Evolutionary conservation across 2,329 filamentous ascomycete species (phyloP).

Genomic region (Alternaria arbusti): DNA sequence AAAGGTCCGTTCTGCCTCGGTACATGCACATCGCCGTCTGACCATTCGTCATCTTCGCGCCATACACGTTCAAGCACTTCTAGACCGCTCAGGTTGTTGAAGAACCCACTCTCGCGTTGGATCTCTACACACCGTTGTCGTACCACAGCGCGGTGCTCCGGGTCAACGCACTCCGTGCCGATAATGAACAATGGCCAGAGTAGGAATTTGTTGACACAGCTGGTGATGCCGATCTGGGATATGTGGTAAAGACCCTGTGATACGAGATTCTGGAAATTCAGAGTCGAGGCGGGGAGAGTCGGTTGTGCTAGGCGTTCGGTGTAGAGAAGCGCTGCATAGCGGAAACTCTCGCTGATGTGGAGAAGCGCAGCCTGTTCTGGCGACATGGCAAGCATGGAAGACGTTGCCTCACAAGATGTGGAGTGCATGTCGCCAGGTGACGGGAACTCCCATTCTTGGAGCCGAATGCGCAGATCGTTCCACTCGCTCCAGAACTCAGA

Average conservation of each 20-base stretch:
- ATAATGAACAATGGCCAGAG: constrained; percentile 93
- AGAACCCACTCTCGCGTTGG: constrained; percentile 86
- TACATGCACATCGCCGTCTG: constrained; percentile 29
- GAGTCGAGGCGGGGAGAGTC: constrained; percentile 71
- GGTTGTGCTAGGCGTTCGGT: constrained; percentile 86
- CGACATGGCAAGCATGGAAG: constrained; percentile 33
- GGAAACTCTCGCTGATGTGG: constrained; percentile 88
- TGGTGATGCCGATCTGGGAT: constrained; percentile 74
- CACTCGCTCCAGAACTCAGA: constrained; percentile 82
- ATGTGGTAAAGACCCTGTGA: constrained; percentile 84
- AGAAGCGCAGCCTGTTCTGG: constrained; percentile 74
- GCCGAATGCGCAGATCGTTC: constrained; percentile 76
- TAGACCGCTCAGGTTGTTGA: constrained; percentile 87
- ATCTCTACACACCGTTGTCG: constrained; percentile 83
- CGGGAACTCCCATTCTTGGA: constrained; percentile 80
- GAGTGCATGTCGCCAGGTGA: constrained; percentile 36
- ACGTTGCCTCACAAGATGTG: constrained; percentile 31
- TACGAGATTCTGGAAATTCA: constrained; percentile 83
- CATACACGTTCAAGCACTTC: constrained; percentile 87
- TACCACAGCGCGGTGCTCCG: constrained; percentile 78
- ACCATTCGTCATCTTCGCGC: constrained; percentile 60
- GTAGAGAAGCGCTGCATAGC: constrained; percentile 86
- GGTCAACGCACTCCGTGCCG: constrained; percentile 86
- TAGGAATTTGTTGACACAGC: constrained; percentile 82
- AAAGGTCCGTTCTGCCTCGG: constrained; percentile 28